Base-by-base conservation (phyloP, 2,329 filamentous ascomycete genomes). In the Periglandula ipomoeae region DNA sequence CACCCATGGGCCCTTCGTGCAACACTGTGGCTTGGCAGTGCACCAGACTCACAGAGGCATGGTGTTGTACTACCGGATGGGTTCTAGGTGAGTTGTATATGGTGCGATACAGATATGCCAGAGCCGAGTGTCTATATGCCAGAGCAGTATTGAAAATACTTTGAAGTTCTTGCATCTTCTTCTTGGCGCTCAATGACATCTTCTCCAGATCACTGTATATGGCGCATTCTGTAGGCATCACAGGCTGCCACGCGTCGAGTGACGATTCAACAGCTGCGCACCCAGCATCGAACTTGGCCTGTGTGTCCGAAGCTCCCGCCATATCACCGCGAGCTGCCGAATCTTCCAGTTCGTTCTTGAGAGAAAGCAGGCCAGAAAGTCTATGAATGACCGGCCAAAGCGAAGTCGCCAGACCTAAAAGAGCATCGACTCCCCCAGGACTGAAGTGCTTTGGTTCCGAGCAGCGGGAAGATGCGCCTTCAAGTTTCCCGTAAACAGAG, bases 321-420 rank as follows among this genome's bases (percentile, higher is more conserved):
- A 63, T 50, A 48, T 73, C 66, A 13, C 70, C 68, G 19, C 63
- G 61, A 7, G 60, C 57, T 17, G 70, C 62, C 6, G 76, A 75
- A 5, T 59, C 60, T 49, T 75, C 70, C 2, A 81, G 65, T 41
- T 77, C 72, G 13, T 63, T 67, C 55, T 79, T 81, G 13, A 79
- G 66, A 2, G 71, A 70, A 1, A 73, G 63, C 0, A 83, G 69
- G 50, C 72, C 76, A 0, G 78, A 80, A 2, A 83, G 69, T 9
- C 75, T 74, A 56, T 83, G 78, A 52, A 82, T 79, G 17, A 82
- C 74, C 10, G 79, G 79, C 79, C 79, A 83, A 0, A 83, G 64
- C 3, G 78, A 78, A 1, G 76, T 81, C 1, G 78, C 75, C 66
- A 83, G 76, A 20, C 79, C 79, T 1, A 83, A 72, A 2, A 83